Conservation (phyloP, 2,329 filamentous ascomycete genomes). For the Talaromyces marneffei region DNA sequence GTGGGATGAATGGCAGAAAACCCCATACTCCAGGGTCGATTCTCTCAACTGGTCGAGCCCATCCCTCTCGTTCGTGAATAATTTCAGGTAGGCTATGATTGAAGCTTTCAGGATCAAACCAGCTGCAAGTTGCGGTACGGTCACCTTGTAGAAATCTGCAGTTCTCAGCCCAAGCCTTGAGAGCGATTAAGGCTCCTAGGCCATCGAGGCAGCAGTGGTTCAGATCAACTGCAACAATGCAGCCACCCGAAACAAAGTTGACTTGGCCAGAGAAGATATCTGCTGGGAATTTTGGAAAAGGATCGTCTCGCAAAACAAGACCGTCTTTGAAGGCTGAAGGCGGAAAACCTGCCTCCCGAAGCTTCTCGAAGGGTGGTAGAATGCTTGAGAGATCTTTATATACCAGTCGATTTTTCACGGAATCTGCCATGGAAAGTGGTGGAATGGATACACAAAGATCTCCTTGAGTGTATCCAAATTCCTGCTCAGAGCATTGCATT, state of each 20-base stretch:
- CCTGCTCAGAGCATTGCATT: background rate
- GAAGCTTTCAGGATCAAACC: constrained; percentile 7
- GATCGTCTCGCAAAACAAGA: constrained; percentile 7
- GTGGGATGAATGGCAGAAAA: constrained; percentile 4
- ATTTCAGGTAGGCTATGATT: constrained; percentile 8
- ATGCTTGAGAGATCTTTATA: background rate
- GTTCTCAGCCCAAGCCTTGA: constrained; percentile 8
- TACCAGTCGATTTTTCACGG: background rate
- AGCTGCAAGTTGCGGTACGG: background rate
- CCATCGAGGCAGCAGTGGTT: constrained; percentile 9
- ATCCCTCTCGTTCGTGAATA: constrained; percentile 2
- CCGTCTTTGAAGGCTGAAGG: constrained; percentile 3
- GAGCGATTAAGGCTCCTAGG: background rate
- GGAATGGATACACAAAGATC: constrained; percentile 8
- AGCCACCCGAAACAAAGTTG: constrained; percentile 7
- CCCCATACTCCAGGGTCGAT: constrained; percentile 4
- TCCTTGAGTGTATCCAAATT: background rate
- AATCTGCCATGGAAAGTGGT: background rate
- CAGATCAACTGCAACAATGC: constrained; percentile 7
- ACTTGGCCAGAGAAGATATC: constrained; percentile 10
- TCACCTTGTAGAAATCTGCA: constrained; percentile 8
- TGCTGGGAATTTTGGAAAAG: constrained; percentile 1
- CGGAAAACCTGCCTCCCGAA: background rate
- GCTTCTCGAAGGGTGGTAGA: background rate
- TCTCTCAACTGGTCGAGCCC: background rate